Base-by-base conservation (phyloP, 1,284 basidiomycete genomes). In the Anthracocystis setariae region DNA sequence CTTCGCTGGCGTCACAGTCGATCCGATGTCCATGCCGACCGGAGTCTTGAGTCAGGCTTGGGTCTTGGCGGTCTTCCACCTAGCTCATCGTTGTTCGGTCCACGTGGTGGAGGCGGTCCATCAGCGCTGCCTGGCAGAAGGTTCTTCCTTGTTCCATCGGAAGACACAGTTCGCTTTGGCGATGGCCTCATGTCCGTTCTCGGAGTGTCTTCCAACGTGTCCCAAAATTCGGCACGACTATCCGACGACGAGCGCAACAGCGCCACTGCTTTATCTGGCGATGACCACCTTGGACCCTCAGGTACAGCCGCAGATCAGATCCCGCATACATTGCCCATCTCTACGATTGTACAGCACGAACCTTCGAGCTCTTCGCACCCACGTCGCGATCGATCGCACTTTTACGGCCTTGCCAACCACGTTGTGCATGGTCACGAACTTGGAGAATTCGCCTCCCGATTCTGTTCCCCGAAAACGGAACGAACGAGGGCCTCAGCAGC, bases 161-260 rank as follows among this genome's bases (percentile, higher is more conserved):
- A 95, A 78, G 89, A 90, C 3, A 94, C 92, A 0, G 82, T 88
- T 56, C 89, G 92, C 18, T 87, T 94, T 44, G 94, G 94, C 9
- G 92, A 92, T 66, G 87, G 85, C 48, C 86, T 17, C 78, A 88
- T 43, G 85, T 88, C 71, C 8, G 57, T 79, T n/a, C 40, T 73
- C 24, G 73, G 69, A 8, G 46, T 45, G 15, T 25, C 48, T n/a
- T 37, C 55, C 3, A 15, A 37, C 8, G 48, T 50, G 9, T n/a
- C 40, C 5, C 39, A 56, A 7, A 40, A n/a, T 3, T 15, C 57
- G n/a, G 23, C 44, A 24, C 57, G 61, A 25, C 46, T 25, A 17
- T 15, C 45, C 2, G 38, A 56, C 10, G 53, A 63, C 27, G 55
- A 48, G 29, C 49, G 51, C 20, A 46, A n/a, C 3, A 37, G 46